Conservation (phyloP, 2,329 filamentous ascomycete genomes). For the Apiospora aurea region DNA sequence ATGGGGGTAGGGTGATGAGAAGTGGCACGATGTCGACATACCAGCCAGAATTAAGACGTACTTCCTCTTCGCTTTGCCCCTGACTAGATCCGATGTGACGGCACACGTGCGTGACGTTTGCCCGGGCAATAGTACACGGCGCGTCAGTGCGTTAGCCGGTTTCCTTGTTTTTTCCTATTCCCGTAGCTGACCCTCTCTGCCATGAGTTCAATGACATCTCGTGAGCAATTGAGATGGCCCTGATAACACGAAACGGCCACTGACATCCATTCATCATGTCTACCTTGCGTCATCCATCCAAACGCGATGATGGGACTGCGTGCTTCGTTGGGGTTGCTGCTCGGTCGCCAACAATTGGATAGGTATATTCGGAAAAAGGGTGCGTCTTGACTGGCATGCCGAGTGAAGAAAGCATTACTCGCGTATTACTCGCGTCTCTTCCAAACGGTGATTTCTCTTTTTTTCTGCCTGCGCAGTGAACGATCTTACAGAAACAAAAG, state of each 20-base stretch:
- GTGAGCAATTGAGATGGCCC: too few relatives aligned
- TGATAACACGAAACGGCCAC: too few relatives aligned
- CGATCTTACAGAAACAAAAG: background rate
- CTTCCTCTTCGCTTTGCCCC: background rate
- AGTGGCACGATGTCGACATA: background rate
- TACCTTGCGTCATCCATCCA: background rate
- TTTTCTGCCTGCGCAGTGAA: conserved; percentile 12
- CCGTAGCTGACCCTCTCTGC: background rate
- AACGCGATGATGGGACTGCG: background rate
- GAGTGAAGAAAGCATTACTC: background rate
- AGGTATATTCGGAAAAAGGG: conserved; percentile 6
- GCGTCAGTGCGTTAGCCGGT: background rate
- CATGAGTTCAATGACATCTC: background rate
- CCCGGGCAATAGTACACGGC: background rate
- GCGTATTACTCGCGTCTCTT: background rate
- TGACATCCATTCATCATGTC: too few relatives aligned
- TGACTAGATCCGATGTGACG: background rate
- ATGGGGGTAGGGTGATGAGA: background rate
- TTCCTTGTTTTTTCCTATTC: background rate
- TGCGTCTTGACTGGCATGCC: background rate
- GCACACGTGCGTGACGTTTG: background rate
- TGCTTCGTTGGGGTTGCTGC: background rate
- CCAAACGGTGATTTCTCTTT: background rate
- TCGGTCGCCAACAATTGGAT: background rate
- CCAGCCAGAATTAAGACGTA: too few relatives aligned